A percentile compares a stretch with the other conserved stretches of the same genome.
Conservation (phyloP, 2,329 filamentous ascomycete species). For the Sporothrix phasma region DNA sequence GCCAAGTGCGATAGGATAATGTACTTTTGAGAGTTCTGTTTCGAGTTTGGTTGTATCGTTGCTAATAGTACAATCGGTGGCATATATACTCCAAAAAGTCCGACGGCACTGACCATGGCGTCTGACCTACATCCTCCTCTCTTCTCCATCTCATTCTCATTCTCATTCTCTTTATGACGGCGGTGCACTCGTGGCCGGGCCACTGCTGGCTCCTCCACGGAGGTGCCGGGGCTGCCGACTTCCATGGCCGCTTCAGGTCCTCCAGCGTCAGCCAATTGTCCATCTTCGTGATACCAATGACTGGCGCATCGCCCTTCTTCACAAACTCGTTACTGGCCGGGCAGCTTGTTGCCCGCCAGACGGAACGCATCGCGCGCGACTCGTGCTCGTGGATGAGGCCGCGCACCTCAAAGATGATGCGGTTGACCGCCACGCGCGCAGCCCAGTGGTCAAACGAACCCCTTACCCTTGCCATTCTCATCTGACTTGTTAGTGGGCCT, state of each 20-base stretch:
- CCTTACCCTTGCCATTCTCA: slow-evolving; percentile 98
- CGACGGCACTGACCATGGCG: background rate
- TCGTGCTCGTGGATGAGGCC: slow-evolving; percentile 89
- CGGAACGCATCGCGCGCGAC: slow-evolving; percentile 88
- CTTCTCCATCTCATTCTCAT: background rate
- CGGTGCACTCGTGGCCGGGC: background rate
- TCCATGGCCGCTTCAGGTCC: slow-evolving; percentile 69
- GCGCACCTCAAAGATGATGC: slow-evolving; percentile 85
- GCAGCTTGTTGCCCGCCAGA: slow-evolving; percentile 87
- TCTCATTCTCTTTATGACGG: background rate
- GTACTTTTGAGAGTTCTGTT: too few species aligned
- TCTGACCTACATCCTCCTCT: too few species aligned
- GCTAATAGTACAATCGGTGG: slow-evolving; percentile 4
- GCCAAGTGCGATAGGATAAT: too few species aligned
- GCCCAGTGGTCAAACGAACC: slow-evolving; percentile 97
- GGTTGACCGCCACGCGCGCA: slow-evolving; percentile 76
- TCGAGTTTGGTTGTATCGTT: background rate
- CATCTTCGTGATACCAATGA: slow-evolving; percentile 89
- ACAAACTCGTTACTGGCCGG: slow-evolving; percentile 88
- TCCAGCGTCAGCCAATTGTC: slow-evolving; percentile 71
- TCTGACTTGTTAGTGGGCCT: slow-evolving; percentile 32
- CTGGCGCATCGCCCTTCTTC: slow-evolving; percentile 77
- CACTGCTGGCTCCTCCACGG: slow-evolving; percentile 23
- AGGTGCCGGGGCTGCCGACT: slow-evolving; percentile 23
- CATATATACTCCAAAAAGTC: background rate